A percentile compares a stretch with the other conserved stretches of the same genome.
Evolutionary conservation across 352 stramenopile species (phyloP).

Genomic region (Pythium sp.): DNA sequence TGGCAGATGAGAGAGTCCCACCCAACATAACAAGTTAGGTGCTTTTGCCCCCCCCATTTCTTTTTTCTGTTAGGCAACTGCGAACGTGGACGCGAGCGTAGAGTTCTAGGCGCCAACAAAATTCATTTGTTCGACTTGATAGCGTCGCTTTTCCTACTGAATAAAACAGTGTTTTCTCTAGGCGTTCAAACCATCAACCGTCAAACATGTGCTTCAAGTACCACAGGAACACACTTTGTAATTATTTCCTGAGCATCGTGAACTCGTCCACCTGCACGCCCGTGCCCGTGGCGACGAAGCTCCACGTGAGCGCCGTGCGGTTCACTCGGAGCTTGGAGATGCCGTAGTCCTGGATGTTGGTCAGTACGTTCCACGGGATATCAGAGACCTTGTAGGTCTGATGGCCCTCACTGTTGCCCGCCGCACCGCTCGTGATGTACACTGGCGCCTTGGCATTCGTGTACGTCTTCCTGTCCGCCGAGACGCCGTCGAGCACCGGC

Average conservation of each 20-base stretch:
- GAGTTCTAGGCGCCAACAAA: no score
- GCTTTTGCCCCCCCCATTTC: no score
- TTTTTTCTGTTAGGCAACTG: no score
- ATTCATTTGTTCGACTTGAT: no score
- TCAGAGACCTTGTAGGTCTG: conserved; percentile 18
- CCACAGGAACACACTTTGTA: no score
- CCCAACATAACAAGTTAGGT: no score
- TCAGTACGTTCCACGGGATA: conserved; percentile 39
- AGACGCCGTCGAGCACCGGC: conserved; percentile 44
- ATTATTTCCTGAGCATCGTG: neutral
- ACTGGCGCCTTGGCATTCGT: conserved; percentile 55
- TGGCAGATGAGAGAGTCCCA: no score
- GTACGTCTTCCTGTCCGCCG: conserved; percentile 49
- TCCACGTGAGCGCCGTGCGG: neutral
- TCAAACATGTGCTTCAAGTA: no score
- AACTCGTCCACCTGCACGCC: neutral
- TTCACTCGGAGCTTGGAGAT: conserved; percentile 34
- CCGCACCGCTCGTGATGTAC: conserved; percentile 59
- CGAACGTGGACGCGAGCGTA: no score
- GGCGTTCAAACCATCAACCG: no score
- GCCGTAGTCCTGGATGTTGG: conserved; percentile 46
- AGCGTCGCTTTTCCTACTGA: no score
- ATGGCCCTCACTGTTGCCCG: conserved; percentile 58
- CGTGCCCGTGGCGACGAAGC: neutral
- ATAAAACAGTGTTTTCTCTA: no score